A percentile compares a stretch with the other conserved stretches of the same genome.
Evolutionary conservation across 2,329 filamentous ascomycete genomes (phyloP).

Genomic region (Neopestalotiopsis sp.): DNA sequence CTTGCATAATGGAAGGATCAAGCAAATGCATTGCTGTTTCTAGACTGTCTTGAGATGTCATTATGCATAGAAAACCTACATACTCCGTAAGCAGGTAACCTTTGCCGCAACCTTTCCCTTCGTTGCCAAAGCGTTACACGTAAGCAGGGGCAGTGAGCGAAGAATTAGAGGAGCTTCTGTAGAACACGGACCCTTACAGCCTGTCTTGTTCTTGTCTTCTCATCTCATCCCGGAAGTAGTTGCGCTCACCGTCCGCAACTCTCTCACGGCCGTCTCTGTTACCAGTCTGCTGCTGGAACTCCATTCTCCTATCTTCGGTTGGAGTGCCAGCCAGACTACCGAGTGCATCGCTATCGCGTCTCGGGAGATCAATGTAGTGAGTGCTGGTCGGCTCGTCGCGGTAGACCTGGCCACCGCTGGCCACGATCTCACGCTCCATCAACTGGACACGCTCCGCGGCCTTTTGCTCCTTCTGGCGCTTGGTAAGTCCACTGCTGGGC

Average conservation of each 20-base stretch:
- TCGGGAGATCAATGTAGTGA: constrained; percentile 24
- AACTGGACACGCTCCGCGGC: constrained; percentile 49
- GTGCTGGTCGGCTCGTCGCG: constrained; percentile 36
- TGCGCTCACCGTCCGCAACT: constrained; percentile 33
- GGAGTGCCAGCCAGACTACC: constrained; percentile 55
- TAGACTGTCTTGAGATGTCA: background rate
- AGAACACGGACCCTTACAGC: constrained; percentile 22
- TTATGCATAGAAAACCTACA: background rate
- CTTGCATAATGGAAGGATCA: background rate
- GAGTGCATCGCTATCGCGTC: constrained; percentile 52
- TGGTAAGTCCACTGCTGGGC: constrained; percentile 37
- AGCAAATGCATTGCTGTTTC: background rate
- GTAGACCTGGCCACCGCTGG: constrained; percentile 39
- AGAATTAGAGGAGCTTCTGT: background rate
- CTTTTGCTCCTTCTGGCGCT: constrained; percentile 33
- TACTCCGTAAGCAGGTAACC: background rate
- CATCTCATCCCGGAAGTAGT: constrained; percentile 57
- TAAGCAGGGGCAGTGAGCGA: background rate
- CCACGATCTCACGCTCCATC: constrained; percentile 40
- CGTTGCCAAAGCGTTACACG: background rate
- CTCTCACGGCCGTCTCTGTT: constrained; percentile 5
- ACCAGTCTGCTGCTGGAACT: constrained; percentile 36
- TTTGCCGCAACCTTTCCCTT: background rate
- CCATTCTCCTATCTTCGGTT: constrained; percentile 46
- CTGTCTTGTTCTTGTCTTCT: constrained; percentile 50